Conservation (phyloP, 108 stramenopile genomes). For the Fragilariopsis cylindrus region DNA sequence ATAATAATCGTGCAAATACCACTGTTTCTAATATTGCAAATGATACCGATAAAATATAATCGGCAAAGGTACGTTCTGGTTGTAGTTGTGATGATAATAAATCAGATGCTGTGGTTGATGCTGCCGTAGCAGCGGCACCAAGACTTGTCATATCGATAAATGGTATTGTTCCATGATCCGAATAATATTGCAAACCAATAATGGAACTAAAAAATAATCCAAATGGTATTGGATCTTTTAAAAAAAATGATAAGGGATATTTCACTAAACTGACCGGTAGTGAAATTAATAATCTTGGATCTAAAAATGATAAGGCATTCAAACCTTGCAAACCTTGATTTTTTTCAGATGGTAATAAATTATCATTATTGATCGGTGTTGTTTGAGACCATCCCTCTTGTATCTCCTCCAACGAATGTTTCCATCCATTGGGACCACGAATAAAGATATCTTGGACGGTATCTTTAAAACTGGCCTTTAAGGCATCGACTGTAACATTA, state of each 20-base stretch:
- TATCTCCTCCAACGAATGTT: conserved; percentile 36
- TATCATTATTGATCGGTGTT: conserved; percentile 34
- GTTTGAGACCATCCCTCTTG: conserved; percentile 39
- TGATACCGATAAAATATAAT: conserved; percentile 24
- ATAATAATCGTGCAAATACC: conserved; percentile 54
- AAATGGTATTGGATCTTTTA: conserved; percentile 47
- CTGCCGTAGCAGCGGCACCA: too few species aligned
- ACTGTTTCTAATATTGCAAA: conserved; percentile 52
- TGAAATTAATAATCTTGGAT: conserved; percentile 48
- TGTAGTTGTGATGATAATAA: conserved; percentile 17
- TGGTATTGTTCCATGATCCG: too few species aligned
- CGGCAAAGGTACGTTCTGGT: neutral
- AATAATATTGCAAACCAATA: too few species aligned
- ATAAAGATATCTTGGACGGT: conserved; percentile 30
- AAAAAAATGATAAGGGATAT: conserved; percentile 59
- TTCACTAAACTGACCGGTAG: conserved; percentile 56
- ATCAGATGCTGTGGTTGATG: too few species aligned
- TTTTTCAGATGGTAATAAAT: too few species aligned
- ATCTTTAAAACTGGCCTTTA: conserved; percentile 46
- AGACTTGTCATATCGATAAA: too few species aligned
- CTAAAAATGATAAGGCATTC: conserved; percentile 53
- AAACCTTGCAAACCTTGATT: conserved; percentile 23
- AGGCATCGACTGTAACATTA: conserved; percentile 48
- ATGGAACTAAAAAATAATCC: conserved; percentile 9
- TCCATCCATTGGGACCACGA: conserved; percentile 41